Evolutionary conservation across 2,329 filamentous ascomycete species (phyloP).

Genomic region (Cyanodermella asteris): DNA sequence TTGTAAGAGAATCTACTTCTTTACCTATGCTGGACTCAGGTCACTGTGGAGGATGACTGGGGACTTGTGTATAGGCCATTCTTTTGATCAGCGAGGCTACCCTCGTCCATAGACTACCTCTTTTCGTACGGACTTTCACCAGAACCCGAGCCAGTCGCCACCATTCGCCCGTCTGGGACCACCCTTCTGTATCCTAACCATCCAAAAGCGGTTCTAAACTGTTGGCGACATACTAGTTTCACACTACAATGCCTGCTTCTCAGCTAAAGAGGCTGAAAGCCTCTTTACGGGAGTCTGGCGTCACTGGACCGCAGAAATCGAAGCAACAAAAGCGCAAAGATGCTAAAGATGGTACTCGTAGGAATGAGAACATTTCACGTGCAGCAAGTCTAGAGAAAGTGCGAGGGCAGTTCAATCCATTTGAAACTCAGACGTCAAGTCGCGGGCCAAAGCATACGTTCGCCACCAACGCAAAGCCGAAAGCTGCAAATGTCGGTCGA

Average conservation of each 20-base stretch:
- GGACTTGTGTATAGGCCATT: too few relatives aligned
- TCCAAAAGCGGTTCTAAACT: too few relatives aligned
- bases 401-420: conserved; percentile 92
- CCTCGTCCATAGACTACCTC: too few relatives aligned
- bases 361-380: conserved; percentile 55
- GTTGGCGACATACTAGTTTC: too few relatives aligned
- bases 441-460: conserved; percentile 68
- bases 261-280: conserved; percentile 91
- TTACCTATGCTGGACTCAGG: too few relatives aligned
- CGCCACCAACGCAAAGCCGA: conserved; percentile 39
- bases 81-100: too few relatives aligned
- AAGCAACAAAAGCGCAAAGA: conserved; percentile 79
- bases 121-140: too few relatives aligned
- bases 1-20: too few relatives aligned
- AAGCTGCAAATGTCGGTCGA: conserved; percentile 42
- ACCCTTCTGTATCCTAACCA: too few relatives aligned
- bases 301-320: conserved; percentile 77
- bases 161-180: too few relatives aligned
- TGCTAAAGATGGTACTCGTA: conserved; percentile 41
- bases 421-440: conserved; percentile 87
- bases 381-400: conserved; percentile 63
- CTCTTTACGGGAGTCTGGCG: conserved; percentile 70
- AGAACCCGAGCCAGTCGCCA: too few relatives aligned
- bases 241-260: conserved; percentile 72
- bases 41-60: too few relatives aligned